Evolutionary conservation across 345 rosid genomes (phyloP), one percentile per base, ranked within the genome.

Genomic region (Ceriops decandra): DNA sequence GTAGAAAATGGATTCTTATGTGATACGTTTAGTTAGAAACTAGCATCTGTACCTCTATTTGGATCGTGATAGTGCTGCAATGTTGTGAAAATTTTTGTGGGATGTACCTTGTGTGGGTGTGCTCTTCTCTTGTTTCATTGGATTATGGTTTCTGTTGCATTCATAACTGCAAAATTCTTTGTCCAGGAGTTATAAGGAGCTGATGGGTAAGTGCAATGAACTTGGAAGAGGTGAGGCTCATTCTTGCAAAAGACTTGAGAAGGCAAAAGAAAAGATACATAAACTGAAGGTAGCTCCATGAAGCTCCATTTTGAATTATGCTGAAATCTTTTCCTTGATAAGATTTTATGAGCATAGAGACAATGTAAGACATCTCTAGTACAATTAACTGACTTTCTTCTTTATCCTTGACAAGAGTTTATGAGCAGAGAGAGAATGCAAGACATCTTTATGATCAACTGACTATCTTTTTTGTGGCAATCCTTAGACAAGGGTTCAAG

Each of bases 221-320:
- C 88, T 87, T 38, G 97, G 97, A 46, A 85, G 96, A 83, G 97
- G 89, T 4, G 96, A 92, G 80, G 88, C 98, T 66, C 86, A 83
- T 67, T 81, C 85, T 26, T 75, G 79, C 47, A 81, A 75, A 74
- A 86, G 82, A 76, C 92, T 91, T 13, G 97, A 85, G 79, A 90
- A 88, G 73, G 96, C 92, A 57, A 80, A 83, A 82, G 83, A 76
- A 63, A 91, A 88, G 78, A 86, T 90, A 35, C 79, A 62, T 64
- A 86, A 79, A 77, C 54, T 92, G 73, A 91, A 90, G 91, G 93
- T 87, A 71, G 69, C 72, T 66, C 22, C 17, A 17, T 38, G 28
- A 54, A 62, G 49, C 57, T 30, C n/a, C 24, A 57, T 21, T 58
- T 31, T 42, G 21, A 53, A 53, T 22, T 46, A 11, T 57, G 7